These are phyloP conservation scores for Furcasterigmium sp. DNA, from an alignment of 2,329 filamentous ascomycete species.

Conservation along the genomic window DNA sequence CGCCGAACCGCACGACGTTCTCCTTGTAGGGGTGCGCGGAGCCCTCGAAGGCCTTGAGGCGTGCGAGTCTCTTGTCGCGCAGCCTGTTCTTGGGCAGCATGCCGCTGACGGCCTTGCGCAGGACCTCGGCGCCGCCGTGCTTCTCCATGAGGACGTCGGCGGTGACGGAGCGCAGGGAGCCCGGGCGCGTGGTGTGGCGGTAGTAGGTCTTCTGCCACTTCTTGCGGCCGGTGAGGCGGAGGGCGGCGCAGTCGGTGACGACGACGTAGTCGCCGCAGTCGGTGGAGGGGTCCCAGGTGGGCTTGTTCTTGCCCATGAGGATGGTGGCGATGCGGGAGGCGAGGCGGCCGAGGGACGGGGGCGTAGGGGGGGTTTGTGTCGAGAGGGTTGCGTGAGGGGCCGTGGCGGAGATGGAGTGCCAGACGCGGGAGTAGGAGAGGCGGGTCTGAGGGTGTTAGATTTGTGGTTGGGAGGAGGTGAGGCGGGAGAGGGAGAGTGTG, in stretches of 20 bases:
- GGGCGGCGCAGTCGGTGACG: conserved; percentile 78
- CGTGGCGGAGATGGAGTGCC: conserved; percentile 80
- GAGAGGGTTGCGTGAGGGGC: conserved; percentile 57
- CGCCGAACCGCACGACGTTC: conserved; percentile 74
- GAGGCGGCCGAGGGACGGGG: conserved; percentile 82
- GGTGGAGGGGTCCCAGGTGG: conserved; percentile 92
- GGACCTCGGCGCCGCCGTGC: conserved; percentile 85
- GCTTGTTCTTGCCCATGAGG: conserved; percentile 99
- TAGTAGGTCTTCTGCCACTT: conserved; percentile 94
- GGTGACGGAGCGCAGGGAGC: conserved; percentile 78
- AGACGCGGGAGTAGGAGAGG: conserved; percentile 91
- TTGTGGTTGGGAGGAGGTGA: not conserved
- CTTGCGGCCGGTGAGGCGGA: conserved; percentile 89
- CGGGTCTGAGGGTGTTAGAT: conserved; percentile 60
- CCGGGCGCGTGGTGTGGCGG: conserved; percentile 85
- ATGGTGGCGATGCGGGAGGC: conserved; percentile 81
- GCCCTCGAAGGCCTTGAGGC: conserved; percentile 96
- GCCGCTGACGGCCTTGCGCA: conserved; percentile 86
- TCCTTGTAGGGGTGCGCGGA: conserved; percentile 82
- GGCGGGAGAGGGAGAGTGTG: conserved; percentile 1
- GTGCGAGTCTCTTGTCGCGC: conserved; percentile 77
- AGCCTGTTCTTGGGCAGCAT: conserved; percentile 98
- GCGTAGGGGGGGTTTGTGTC: conserved; percentile 51
- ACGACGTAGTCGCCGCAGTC: conserved; percentile 99
- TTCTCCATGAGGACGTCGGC: conserved; percentile 96